Conservation (phyloP, 768 basidiomycete genomes). For the Panus rudis region DNA sequence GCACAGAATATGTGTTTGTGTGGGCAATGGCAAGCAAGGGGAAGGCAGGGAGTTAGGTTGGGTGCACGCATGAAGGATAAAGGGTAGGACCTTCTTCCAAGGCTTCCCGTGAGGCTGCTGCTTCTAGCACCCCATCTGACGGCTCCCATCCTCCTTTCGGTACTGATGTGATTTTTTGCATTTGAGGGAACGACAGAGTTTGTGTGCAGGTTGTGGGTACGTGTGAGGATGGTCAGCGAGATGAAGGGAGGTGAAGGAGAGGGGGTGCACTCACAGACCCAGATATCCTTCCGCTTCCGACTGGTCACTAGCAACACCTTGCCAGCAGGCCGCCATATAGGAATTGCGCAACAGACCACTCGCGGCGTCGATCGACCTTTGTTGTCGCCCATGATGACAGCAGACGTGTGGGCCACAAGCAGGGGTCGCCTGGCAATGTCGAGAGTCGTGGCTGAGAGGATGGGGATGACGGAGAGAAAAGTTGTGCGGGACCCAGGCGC, state of each 20-base stretch:
- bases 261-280: slow-evolving; percentile 72
- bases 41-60: slow-evolving; percentile 36
- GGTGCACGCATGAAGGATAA: slow-evolving; percentile 72
- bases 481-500: background rate
- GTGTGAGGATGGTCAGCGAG: slow-evolving; percentile 3
- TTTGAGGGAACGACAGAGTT: background rate
- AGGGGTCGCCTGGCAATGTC: slow-evolving; percentile 1
- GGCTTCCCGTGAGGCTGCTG: slow-evolving; percentile 87
- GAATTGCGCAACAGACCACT: slow-evolving; percentile 88
- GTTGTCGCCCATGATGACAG: slow-evolving; percentile 34
- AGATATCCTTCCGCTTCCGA: slow-evolving; percentile 70
- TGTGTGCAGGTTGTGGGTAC: no score
- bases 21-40: slow-evolving; percentile 24
- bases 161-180: slow-evolving; percentile 44
- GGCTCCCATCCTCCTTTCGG: slow-evolving; percentile 93
- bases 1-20: no score
- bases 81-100: slow-evolving; percentile 93
- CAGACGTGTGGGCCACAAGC: slow-evolving; percentile 3
- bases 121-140: slow-evolving; percentile 73
- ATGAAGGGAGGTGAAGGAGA: slow-evolving; percentile 5
- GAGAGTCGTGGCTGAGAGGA: slow-evolving; percentile 3
- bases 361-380: slow-evolving; percentile 79
- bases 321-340: slow-evolving; percentile 64
- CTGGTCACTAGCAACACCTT: slow-evolving; percentile 82
- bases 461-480: background rate